phyloP scores from a whole-genome alignment of 1,284 basidiomycete species.

The Stygiomarasmius scandens region DNA sequence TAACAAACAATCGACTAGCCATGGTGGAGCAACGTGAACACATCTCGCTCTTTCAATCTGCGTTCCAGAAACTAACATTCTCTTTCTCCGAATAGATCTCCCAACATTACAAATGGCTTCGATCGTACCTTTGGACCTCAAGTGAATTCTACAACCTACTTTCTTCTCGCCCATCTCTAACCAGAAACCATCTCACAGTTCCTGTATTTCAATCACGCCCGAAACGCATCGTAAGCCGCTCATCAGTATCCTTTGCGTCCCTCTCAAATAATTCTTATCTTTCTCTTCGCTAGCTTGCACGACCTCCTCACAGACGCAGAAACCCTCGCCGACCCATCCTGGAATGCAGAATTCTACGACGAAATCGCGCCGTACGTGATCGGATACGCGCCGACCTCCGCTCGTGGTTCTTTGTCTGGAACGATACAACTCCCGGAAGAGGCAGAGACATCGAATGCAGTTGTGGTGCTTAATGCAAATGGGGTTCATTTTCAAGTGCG shows the following conservation, averaged over 20 bases:
- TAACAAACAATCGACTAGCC: conserved; percentile 28
- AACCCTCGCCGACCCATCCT: conserved; percentile 25
- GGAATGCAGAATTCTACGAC: conserved; percentile 32
- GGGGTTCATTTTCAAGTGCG: conserved; percentile 26
- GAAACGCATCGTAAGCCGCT: background rate
- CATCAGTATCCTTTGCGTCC: background rate
- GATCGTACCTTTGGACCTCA: conserved; percentile 31
- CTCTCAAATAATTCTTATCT: too few relatives aligned
- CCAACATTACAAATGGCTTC: conserved; percentile 31
- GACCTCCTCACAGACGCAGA: conserved; percentile 26
- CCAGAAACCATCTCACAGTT: too few relatives aligned
- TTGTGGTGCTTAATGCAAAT: conserved; percentile 27
- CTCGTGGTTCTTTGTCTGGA: conserved; percentile 21
- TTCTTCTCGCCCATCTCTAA: background rate
- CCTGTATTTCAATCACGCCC: conserved; percentile 27
- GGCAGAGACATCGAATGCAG: conserved; percentile 22
- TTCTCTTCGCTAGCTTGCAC: conserved; percentile 8
- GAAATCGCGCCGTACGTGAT: conserved; percentile 24
- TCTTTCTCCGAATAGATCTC: conserved; percentile 13
- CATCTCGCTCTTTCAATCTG: too few relatives aligned
- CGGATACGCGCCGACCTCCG: conserved; percentile 19
- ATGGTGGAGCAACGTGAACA: conserved; percentile 14
- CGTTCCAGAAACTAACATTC: too few relatives aligned
- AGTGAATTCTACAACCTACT: conserved; percentile 10
- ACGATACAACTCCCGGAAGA: conserved; percentile 21